These are phyloP conservation scores for Solanum ossicruentum DNA, from an alignment of 257 asterid species.

Conservation along the genomic window DNA sequence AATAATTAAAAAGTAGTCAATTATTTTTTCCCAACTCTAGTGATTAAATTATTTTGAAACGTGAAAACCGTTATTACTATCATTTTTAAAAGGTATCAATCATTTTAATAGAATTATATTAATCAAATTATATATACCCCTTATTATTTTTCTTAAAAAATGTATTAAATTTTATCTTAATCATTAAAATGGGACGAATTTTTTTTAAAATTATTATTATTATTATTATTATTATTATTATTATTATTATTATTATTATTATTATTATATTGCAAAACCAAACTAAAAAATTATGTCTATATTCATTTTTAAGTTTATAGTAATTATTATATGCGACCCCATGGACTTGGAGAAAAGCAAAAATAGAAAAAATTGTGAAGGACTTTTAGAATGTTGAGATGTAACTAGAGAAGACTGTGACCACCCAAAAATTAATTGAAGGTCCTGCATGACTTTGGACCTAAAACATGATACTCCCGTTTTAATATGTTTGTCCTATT, in stretches of 20 bases:
- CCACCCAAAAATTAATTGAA: neutral
- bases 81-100: too few relatives aligned
- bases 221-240: too few relatives aligned
- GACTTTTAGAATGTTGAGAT: neutral
- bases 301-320: neutral
- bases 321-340: neutral
- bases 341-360: neutral
- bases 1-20: too few relatives aligned
- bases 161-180: too few relatives aligned
- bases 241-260: too few relatives aligned
- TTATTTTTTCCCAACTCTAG: too few relatives aligned
- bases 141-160: too few relatives aligned
- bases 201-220: neutral
- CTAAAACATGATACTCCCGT: neutral
- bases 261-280: neutral
- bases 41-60: too few relatives aligned
- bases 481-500: too few relatives aligned
- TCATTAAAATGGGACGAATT: too few relatives aligned
- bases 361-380: neutral
- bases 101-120: too few relatives aligned
- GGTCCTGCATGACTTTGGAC: neutral
- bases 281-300: neutral
- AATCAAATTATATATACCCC: accelerated
- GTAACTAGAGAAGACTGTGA: neutral
- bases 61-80: too few relatives aligned